phyloP scores from a whole-genome alignment of 2,329 filamentous ascomycete genomes.

The Eutypella sp. region DNA sequence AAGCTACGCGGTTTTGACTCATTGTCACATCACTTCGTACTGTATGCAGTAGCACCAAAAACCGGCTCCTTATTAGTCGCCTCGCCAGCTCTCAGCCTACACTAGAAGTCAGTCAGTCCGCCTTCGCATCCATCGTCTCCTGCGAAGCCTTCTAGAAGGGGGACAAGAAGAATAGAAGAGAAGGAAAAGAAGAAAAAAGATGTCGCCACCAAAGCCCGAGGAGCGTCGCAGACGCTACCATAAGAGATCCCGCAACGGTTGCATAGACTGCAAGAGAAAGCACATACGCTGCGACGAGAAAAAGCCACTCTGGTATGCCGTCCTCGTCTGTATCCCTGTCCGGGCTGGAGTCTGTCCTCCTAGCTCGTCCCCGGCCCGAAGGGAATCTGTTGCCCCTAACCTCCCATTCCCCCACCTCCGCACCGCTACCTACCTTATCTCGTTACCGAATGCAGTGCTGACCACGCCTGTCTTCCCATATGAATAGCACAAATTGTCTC shows the following conservation, averaged over 20 bases:
- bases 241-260: conserved; percentile 21
- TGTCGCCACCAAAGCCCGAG: conserved; percentile 18
- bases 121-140: too few species aligned
- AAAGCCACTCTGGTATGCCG: conserved; percentile 20
- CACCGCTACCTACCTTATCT: not conserved
- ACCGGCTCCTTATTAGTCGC: too few species aligned
- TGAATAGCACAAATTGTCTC: conserved; percentile 19
- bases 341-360: too few species aligned
- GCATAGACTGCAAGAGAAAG: conserved; percentile 20
- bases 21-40: not conserved
- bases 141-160: too few species aligned
- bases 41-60: not conserved
- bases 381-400: too few species aligned
- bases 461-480: not conserved
- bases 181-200: conserved; percentile 4
- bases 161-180: too few species aligned
- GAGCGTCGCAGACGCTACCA: conserved; percentile 19
- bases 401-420: too few species aligned
- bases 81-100: too few species aligned
- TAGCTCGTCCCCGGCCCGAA: not conserved
- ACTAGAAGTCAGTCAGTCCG: too few species aligned
- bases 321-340: conserved; percentile 4
- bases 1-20: not conserved
- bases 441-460: conserved; percentile 2
- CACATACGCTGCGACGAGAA: conserved; percentile 21